phyloP scores from a whole-genome alignment of 768 basidiomycete genomes.

The Tricholoma flavovirens region DNA sequence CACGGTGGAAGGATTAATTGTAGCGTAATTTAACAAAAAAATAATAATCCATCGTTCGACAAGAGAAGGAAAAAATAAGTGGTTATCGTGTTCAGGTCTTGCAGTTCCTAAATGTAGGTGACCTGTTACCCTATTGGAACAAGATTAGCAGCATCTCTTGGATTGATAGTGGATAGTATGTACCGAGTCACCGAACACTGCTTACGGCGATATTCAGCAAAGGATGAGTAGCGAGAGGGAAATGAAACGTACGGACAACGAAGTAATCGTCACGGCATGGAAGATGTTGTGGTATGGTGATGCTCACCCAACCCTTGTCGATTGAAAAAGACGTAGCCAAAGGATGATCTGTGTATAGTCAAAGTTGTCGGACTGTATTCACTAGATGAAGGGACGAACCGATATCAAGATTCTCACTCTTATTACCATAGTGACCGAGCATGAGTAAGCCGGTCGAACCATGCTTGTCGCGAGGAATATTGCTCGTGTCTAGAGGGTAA shows the following conservation, averaged over 20 bases:
- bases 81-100: background rate
- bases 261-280: conserved; percentile 20
- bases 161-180: background rate
- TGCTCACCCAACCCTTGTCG: conserved; percentile 8
- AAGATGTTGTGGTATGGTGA: conserved; percentile 12
- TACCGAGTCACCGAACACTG: conserved; percentile 29
- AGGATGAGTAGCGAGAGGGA: background rate
- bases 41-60: background rate
- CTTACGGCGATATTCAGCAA: background rate
- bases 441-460: conserved; percentile 32
- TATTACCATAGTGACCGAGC: conserved; percentile 30
- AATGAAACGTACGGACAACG: conserved; percentile 20
- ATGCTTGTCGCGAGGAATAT: conserved; percentile 31
- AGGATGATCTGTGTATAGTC: conserved; percentile 16
- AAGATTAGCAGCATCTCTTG: background rate
- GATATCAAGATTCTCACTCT: conserved; percentile 44
- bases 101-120: conserved; percentile 19
- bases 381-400: conserved; percentile 23
- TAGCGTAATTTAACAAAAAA: background rate
- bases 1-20: background rate
- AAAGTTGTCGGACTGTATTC: background rate
- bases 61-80: background rate
- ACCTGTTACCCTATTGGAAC: conserved; percentile 21
- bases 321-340: conserved; percentile 23
- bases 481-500: conserved; percentile 14